These are phyloP conservation scores for Tremella yokohamensis DNA, from an alignment of 768 basidiomycete species.

Conservation along the genomic window DNA sequence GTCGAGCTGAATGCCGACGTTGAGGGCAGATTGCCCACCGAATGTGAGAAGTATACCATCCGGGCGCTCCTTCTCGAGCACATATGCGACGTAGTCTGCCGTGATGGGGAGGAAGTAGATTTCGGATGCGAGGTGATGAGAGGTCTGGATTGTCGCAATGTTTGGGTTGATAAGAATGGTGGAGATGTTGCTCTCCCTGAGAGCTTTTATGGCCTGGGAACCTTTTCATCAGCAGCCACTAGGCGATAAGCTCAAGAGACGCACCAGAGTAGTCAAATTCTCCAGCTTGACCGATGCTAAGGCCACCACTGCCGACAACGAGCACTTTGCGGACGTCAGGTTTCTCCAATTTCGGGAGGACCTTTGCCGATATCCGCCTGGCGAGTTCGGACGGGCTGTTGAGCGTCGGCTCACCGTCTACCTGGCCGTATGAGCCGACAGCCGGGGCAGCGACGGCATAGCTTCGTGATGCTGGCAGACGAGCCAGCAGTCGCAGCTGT, in stretches of 20 bases:
- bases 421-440: constrained; percentile 48
- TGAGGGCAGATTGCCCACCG: constrained; percentile 95
- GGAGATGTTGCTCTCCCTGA: constrained; percentile 89
- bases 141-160: constrained; percentile 99
- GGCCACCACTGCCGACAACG: constrained; percentile 92
- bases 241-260: constrained; percentile 19
- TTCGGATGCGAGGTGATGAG: constrained; percentile 91
- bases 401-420: constrained; percentile 54
- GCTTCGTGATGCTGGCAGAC: constrained; percentile 1
- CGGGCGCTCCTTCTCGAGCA: constrained; percentile 95
- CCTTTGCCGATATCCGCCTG: constrained; percentile 85
- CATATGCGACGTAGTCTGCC: constrained; percentile 95
- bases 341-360: constrained; percentile 83
- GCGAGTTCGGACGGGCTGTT: constrained; percentile 94
- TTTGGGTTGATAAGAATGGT: constrained; percentile 98
- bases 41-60: constrained; percentile 97
- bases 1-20: constrained; percentile 94
- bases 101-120: constrained; percentile 98
- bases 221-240: too few relatives aligned
- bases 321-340: constrained; percentile 92
- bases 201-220: constrained; percentile 96
- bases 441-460: constrained; percentile 52
- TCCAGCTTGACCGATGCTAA: constrained; percentile 96
- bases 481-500: background rate
- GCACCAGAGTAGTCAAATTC: constrained; percentile 95